Conservation (phyloP, 2,329 filamentous ascomycete species). For the Calycina herbarum region DNA sequence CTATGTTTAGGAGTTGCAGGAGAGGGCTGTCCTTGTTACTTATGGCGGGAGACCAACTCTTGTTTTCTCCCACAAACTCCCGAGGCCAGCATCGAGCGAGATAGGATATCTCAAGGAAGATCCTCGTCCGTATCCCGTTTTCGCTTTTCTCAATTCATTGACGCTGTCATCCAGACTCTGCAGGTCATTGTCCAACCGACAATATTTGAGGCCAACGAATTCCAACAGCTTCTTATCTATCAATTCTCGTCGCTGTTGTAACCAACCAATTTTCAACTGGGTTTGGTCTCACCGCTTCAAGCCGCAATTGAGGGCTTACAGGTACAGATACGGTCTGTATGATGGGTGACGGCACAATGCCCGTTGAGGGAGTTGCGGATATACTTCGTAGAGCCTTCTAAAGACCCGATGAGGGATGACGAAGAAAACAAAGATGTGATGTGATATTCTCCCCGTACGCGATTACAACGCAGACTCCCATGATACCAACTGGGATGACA, state of each 20-base stretch:
- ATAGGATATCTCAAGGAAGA: neutral
- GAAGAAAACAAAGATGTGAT: neutral
- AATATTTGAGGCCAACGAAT: neutral
- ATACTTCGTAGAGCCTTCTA: neutral
- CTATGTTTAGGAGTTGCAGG: too few species aligned
- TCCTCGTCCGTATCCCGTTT: neutral
- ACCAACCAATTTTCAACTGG: neutral
- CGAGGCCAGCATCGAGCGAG: neutral
- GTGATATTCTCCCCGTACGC: neutral
- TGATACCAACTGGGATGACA: neutral
- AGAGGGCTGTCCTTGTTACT: neutral
- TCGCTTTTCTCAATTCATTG: constrained; percentile 1
- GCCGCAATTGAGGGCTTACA: neutral
- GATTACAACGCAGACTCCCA: neutral
- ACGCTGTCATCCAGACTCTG: constrained; percentile 4
- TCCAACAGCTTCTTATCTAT: constrained; percentile 1
- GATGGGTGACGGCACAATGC: neutral
- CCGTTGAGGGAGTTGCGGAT: neutral
- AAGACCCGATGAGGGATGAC: neutral
- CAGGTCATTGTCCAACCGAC: neutral
- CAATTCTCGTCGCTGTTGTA: neutral
- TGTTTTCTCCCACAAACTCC: neutral
- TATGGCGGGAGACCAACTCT: neutral
- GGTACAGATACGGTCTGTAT: neutral
- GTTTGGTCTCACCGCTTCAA: neutral